These are phyloP conservation scores for Taphrina flavorubra DNA, from an alignment of 1,139 yeast genomes.

Conservation along the genomic window DNA sequence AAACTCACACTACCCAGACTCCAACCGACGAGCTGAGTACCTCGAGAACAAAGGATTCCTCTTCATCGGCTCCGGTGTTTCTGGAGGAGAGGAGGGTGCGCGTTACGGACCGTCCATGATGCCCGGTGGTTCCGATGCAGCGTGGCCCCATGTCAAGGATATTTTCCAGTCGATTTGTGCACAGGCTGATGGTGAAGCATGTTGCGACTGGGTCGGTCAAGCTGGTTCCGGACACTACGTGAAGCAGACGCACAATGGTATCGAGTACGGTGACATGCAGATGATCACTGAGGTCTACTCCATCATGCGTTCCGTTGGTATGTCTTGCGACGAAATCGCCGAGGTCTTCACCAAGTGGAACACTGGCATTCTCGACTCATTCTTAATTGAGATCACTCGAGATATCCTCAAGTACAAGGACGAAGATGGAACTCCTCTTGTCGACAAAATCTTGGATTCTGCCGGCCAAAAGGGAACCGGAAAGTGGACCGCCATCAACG, in stretches of 20 bases:
- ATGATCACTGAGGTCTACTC: slow-evolving; percentile 98
- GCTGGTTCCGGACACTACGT: slow-evolving; percentile 99
- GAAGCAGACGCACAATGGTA: slow-evolving; percentile 99
- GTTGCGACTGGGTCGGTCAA: slow-evolving; percentile 99
- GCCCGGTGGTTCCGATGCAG: slow-evolving; percentile 99
- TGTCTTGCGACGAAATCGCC: slow-evolving; percentile 89
- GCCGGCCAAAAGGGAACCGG: slow-evolving; percentile 99
- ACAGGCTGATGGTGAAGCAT: slow-evolving; percentile 96
- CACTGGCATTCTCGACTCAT: slow-evolving; percentile 96
- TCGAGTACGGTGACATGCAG: slow-evolving; percentile 99
- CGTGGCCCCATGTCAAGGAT: slow-evolving; percentile 97
- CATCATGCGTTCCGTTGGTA: slow-evolving; percentile 88
- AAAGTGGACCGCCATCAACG: slow-evolving; percentile 99
- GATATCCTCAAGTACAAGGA: slow-evolving; percentile 88
- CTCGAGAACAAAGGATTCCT: slow-evolving; percentile 84
- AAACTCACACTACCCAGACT: slow-evolving; percentile 98
- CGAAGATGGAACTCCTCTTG: slow-evolving; percentile 86
- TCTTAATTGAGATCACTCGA: slow-evolving; percentile 95
- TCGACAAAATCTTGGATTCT: slow-evolving; percentile 92
- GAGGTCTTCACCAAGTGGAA: slow-evolving; percentile 93
- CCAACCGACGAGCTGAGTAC: slow-evolving; percentile 94
- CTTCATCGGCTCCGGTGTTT: slow-evolving; percentile 98
- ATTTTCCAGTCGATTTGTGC: slow-evolving; percentile 97
- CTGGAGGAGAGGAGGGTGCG: slow-evolving; percentile 99
- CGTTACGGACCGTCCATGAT: slow-evolving; percentile 98